Evolutionary conservation across 2,329 filamentous ascomycete species (phyloP).

Genomic region (Fusarium sp.): DNA sequence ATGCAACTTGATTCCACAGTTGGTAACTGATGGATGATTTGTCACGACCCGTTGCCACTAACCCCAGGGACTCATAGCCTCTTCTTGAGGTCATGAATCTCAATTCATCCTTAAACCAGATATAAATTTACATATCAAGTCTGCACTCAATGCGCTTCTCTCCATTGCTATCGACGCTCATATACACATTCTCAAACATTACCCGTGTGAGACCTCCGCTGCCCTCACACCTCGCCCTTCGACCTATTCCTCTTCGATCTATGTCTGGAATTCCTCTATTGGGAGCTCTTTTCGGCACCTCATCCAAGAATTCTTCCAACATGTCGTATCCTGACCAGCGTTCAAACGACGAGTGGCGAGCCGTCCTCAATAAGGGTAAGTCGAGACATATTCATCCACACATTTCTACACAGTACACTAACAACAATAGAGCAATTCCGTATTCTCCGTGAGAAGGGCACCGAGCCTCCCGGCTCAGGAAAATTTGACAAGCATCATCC

Average conservation of each 20-base stretch:
- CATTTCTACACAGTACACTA: slow-evolving; percentile 1
- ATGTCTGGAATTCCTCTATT: slow-evolving; percentile 87
- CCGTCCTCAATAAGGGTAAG: slow-evolving; percentile 77
- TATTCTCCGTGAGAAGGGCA: slow-evolving; percentile 91
- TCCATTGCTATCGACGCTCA: slow-evolving; percentile 62
- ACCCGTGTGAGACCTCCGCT: slow-evolving; percentile 55
- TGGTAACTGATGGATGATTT: slow-evolving; percentile 43
- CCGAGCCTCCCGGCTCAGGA: slow-evolving; percentile 84
- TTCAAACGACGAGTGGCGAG: slow-evolving; percentile 87
- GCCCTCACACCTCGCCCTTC: slow-evolving; percentile 44
- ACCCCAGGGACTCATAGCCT: slow-evolving; percentile 18
- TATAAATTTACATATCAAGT: slow-evolving; percentile 31
- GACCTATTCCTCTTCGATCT: slow-evolving; percentile 60
- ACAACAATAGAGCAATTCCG: slow-evolving; percentile 88
- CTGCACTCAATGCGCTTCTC: slow-evolving; percentile 64
- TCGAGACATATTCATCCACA: not conserved
- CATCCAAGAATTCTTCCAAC: slow-evolving; percentile 65
- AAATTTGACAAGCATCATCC: slow-evolving; percentile 91
- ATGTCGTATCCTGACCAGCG: slow-evolving; percentile 88
- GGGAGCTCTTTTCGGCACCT: slow-evolving; percentile 80
- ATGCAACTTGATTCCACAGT: slow-evolving; percentile 49
- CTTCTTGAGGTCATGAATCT: slow-evolving; percentile 10
- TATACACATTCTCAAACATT: slow-evolving; percentile 64
- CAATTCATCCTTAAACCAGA: slow-evolving; percentile 3
- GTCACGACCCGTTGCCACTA: slow-evolving; percentile 39